Percentiles rank a stretch among this genome's conserved stretches.
Conservation (phyloP, 176 grass and related monocot species). For the Tillandsia leiboldiana region DNA sequence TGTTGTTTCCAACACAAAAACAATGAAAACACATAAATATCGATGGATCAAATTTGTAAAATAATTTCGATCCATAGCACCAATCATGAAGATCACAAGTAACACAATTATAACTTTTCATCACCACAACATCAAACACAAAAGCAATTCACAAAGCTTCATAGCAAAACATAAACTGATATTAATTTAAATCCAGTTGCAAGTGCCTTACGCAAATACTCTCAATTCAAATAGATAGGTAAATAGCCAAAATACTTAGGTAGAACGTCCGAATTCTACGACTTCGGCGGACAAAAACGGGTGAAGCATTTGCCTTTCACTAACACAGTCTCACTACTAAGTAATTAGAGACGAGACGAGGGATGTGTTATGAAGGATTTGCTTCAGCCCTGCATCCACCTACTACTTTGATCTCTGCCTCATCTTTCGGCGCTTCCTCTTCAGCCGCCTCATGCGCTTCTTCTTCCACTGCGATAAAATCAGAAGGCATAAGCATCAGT, state of each 20-base stretch:
- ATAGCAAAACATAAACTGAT: neutral
- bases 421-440: slow-evolving; percentile 99
- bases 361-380: neutral
- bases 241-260: neutral
- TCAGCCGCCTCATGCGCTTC: slow-evolving; percentile 97
- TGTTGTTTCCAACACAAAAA: too few relatives aligned
- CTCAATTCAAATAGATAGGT: neutral
- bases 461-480: slow-evolving; percentile 70
- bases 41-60: too few relatives aligned
- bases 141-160: too few relatives aligned
- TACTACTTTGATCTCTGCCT: slow-evolving; percentile 99
- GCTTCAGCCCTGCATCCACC: neutral
- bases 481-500: neutral
- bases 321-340: neutral
- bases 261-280: neutral
- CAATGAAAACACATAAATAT: too few relatives aligned
- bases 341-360: neutral
- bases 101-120: too few relatives aligned
- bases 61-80: too few relatives aligned
- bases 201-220: neutral
- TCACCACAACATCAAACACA: too few relatives aligned
- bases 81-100: too few relatives aligned
- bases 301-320: neutral
- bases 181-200: neutral
- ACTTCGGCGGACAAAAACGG: neutral